A percentile compares a stretch with the other conserved stretches of the same genome.
Conservation (phyloP, 2,329 filamentous ascomycete species). For the Curvularia verruculosa region DNA sequence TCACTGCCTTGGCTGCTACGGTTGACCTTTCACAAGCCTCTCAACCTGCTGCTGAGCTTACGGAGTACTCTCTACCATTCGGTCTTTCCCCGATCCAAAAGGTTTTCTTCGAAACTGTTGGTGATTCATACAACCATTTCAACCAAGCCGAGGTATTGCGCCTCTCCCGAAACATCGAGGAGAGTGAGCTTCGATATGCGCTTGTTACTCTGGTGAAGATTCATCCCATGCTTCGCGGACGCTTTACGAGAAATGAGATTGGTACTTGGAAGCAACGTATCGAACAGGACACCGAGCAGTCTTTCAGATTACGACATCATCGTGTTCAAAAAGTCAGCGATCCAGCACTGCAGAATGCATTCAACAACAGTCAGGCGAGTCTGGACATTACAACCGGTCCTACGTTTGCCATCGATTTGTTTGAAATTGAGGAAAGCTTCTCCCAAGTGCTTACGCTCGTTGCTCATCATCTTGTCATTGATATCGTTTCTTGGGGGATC, state of each 20-base stretch:
- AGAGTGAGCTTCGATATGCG: slow-evolving; percentile 35
- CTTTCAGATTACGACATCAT: slow-evolving; percentile 38
- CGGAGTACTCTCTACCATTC: slow-evolving; percentile 35
- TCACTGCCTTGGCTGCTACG: slow-evolving; percentile 32
- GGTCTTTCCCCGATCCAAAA: slow-evolving; percentile 41
- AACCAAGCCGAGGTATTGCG: slow-evolving; percentile 42
- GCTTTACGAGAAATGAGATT: slow-evolving; percentile 40
- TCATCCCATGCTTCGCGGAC: slow-evolving; percentile 51
- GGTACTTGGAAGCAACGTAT: slow-evolving; percentile 45
- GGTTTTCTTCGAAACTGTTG: slow-evolving; percentile 38
- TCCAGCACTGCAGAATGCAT: slow-evolving; percentile 24
- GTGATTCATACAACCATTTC: slow-evolving; percentile 37
- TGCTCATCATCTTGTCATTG: slow-evolving; percentile 47
- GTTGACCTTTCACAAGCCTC: slow-evolving; percentile 21
- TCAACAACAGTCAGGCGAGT: slow-evolving; percentile 40
- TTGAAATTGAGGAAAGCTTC: slow-evolving; percentile 43
- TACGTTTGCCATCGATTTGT: slow-evolving; percentile 52
- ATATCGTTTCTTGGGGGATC: slow-evolving; percentile 50
- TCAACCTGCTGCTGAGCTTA: slow-evolving; percentile 1
- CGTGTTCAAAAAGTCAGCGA: slow-evolving; percentile 17
- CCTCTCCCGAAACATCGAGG: slow-evolving; percentile 31
- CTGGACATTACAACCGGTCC: slow-evolving; percentile 47
- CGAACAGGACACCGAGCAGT: slow-evolving; percentile 27
- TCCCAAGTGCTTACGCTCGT: slow-evolving; percentile 47
- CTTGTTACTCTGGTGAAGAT: slow-evolving; percentile 40